Evolutionary conservation across 2,329 filamentous ascomycete genomes (phyloP).

Genomic region (Talaromyces sp.): DNA sequence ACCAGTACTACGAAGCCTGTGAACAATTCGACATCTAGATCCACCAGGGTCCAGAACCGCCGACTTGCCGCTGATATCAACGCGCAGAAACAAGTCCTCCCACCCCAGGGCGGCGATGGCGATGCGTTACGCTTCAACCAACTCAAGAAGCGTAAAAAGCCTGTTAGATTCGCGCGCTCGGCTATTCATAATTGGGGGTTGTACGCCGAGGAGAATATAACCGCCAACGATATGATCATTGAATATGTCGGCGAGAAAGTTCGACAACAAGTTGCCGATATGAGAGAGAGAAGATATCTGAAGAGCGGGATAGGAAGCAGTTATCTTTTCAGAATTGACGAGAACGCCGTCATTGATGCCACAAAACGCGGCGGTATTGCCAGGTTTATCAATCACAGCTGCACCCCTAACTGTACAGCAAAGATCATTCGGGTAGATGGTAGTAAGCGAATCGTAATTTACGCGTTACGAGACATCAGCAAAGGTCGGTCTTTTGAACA

Average conservation of each 20-base stretch:
- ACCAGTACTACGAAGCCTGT: conserved; percentile 74
- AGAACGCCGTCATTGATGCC: conserved; percentile 94
- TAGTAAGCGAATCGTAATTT: conserved; percentile 97
- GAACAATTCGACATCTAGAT: conserved; percentile 84
- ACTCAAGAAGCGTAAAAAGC: conserved; percentile 98
- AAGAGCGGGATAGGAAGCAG: conserved; percentile 96
- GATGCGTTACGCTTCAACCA: conserved; percentile 97
- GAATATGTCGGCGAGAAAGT: conserved; percentile 99
- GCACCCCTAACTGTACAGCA: conserved; percentile 95
- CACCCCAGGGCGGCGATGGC: conserved; percentile 70
- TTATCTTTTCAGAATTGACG: conserved; percentile 96
- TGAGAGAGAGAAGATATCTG: conserved; percentile 85
- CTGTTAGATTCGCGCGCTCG: conserved; percentile 93
- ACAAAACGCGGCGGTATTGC: conserved; percentile 98
- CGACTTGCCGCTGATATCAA: conserved; percentile 92
- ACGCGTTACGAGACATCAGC: conserved; percentile 89
- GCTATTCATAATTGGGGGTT: conserved; percentile 99
- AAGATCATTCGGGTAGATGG: conserved; percentile 99
- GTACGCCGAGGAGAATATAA: conserved; percentile 96
- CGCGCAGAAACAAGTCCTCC: conserved; percentile 75
- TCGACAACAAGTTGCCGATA: conserved; percentile 92
- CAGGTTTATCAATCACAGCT: conserved; percentile 96
- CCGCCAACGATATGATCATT: conserved; percentile 98
- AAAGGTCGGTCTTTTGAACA: conserved; percentile 66
- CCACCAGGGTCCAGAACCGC: conserved; percentile 92